These are phyloP conservation scores for Pseudogymnoascus sp. DNA, from an alignment of 2,329 filamentous ascomycete species.

Conservation along the genomic window DNA sequence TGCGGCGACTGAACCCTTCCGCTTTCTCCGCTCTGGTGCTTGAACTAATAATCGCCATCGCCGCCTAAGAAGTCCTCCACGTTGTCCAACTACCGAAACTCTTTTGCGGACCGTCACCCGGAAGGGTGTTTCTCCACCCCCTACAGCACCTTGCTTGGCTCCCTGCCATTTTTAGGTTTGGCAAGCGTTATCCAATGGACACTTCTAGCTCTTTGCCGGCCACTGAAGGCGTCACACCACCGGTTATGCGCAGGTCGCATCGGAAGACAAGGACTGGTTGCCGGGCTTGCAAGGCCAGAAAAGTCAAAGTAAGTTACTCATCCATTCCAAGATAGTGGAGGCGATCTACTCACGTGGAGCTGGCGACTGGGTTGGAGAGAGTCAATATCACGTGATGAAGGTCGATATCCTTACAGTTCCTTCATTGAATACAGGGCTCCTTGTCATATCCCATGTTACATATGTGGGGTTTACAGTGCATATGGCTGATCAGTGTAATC, in stretches of 20 bases:
- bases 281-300: constrained; percentile 33
- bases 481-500: not conserved
- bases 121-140: not conserved
- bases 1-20: not conserved
- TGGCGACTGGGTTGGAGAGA: not conserved
- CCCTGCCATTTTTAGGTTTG: not conserved
- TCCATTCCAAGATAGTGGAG: not conserved
- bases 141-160: not conserved
- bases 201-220: not conserved
- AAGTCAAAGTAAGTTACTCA: constrained; percentile 32
- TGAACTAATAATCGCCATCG: not conserved
- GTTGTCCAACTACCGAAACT: not conserved
- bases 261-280: constrained; percentile 35
- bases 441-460: not conserved
- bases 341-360: not conserved
- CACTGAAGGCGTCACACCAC: not conserved
- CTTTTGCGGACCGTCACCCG: not conserved
- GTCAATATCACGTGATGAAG: not conserved
- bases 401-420: too few species aligned
- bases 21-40: not conserved
- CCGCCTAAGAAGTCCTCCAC: not conserved
- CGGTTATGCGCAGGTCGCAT: constrained; percentile 20
- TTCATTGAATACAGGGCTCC: not conserved
- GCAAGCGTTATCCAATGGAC: not conserved
- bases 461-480: not conserved